Percentiles rank a stretch among this genome's conserved stretches.
phyloP scores from a whole-genome alignment of 2,329 filamentous ascomycete species.

The Colletotrichum sp. region DNA sequence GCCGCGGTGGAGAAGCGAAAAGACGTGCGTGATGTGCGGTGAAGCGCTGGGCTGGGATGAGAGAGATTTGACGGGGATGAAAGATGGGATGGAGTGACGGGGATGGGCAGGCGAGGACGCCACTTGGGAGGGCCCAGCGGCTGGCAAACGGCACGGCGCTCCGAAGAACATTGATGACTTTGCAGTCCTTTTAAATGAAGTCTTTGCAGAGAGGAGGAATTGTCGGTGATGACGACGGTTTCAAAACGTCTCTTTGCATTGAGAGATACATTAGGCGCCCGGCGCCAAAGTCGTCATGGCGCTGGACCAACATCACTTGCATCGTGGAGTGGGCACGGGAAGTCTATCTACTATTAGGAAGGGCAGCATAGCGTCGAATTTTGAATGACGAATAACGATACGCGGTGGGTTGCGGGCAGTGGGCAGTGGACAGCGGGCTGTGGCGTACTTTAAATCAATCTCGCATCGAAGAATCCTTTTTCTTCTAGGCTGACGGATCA shows the following conservation, averaged over 20 bases:
- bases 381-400: neutral
- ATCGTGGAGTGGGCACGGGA: conserved; percentile 6
- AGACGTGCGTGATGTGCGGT: conserved; percentile 9
- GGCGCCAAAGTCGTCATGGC: neutral
- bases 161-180: neutral
- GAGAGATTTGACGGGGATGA: conserved; percentile 4
- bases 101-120: neutral
- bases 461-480: neutral
- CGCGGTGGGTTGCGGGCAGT: neutral
- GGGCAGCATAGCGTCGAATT: neutral
- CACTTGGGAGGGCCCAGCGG: neutral
- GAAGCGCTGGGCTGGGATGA: neutral
- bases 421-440: neutral
- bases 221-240: neutral
- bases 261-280: neutral
- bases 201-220: neutral
- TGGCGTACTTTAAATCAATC: conserved; percentile 6
- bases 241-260: neutral
- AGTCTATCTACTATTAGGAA: neutral
- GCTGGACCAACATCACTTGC: neutral
- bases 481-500: neutral
- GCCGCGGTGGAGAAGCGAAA: neutral
- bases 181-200: neutral
- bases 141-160: neutral
- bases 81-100: neutral